Percentiles rank a stretch among this genome's conserved stretches.
Conservation (phyloP, 208 protist species). For the Tritrichomonas musculus region DNA sequence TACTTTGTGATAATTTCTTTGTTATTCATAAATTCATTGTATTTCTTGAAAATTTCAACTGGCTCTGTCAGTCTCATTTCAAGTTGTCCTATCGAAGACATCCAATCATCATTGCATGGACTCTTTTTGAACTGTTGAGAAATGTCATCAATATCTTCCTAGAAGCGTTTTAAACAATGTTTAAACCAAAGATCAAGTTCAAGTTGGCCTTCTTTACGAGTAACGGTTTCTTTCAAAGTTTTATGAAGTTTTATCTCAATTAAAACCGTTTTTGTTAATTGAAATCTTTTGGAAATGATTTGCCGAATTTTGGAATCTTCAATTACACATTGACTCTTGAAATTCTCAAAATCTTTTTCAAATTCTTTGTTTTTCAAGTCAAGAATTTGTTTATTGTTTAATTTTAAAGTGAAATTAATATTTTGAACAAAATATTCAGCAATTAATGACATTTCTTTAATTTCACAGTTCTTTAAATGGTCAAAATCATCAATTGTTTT, state of each 20-base stretch:
- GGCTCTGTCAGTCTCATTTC: background rate
- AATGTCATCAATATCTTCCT: background rate
- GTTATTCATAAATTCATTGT: background rate
- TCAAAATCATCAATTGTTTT: constrained; percentile 14
- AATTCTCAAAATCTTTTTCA: background rate
- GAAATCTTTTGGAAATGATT: background rate
- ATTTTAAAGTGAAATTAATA: background rate
- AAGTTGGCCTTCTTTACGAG: background rate
- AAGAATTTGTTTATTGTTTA: background rate
- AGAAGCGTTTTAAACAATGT: background rate
- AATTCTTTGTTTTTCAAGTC: background rate
- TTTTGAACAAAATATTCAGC: background rate
- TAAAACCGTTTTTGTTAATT: background rate
- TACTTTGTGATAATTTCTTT: background rate
- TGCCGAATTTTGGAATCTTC: background rate
- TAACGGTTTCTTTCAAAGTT: background rate
- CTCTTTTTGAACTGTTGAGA: background rate
- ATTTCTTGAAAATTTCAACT: background rate
- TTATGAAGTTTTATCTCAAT: background rate
- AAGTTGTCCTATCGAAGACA: background rate
- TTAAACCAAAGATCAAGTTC: background rate
- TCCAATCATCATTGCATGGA: background rate
- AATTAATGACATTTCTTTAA: background rate
- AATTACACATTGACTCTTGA: background rate
- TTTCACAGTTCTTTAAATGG: background rate